These are phyloP conservation scores for Solanum hybrid DNA, from an alignment of 305 asterid genomes.

Conservation along the genomic window DNA sequence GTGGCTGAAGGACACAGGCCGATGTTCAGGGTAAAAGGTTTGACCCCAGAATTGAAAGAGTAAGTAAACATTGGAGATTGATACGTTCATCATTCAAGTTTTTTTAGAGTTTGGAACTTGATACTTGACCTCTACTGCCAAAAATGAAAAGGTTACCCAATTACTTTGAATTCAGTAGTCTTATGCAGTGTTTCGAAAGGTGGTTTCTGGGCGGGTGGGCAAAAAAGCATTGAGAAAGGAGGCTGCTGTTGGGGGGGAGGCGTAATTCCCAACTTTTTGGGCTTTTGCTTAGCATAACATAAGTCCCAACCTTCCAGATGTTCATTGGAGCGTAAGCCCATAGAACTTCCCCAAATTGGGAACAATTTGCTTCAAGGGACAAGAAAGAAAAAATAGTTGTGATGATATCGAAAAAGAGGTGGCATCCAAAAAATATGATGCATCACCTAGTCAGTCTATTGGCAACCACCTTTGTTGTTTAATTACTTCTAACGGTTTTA, in stretches of 20 bases:
- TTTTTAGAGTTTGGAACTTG: too few relatives aligned
- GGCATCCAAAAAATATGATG: not conserved
- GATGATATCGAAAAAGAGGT: not conserved
- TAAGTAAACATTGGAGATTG: conserved; percentile 28
- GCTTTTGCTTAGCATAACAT: not conserved
- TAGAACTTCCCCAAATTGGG: not conserved
- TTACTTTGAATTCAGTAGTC: not conserved
- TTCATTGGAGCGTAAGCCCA: not conserved
- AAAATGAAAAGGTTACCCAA: not conserved
- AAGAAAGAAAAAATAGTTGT: not conserved
- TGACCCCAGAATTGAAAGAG: conserved; percentile 64
- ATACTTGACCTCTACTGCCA: not conserved
- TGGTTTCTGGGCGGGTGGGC: not conserved
- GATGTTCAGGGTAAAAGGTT: conserved; percentile 51
- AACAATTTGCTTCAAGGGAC: not conserved
- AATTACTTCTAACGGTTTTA: not conserved
- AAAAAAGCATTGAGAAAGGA: not conserved
- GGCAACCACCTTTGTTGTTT: not conserved
- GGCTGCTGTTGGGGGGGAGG: not conserved
- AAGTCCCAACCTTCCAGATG: not conserved
- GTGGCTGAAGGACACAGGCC: conserved; percentile 92
- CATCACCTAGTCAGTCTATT: not conserved
- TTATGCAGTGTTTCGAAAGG: not conserved
- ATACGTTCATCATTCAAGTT: not conserved
- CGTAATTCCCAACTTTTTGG: not conserved